A percentile compares a stretch with the other conserved stretches of the same genome.
phyloP scores from a whole-genome alignment of 352 stramenopile genomes.

The Elongisporangium prolatum region DNA sequence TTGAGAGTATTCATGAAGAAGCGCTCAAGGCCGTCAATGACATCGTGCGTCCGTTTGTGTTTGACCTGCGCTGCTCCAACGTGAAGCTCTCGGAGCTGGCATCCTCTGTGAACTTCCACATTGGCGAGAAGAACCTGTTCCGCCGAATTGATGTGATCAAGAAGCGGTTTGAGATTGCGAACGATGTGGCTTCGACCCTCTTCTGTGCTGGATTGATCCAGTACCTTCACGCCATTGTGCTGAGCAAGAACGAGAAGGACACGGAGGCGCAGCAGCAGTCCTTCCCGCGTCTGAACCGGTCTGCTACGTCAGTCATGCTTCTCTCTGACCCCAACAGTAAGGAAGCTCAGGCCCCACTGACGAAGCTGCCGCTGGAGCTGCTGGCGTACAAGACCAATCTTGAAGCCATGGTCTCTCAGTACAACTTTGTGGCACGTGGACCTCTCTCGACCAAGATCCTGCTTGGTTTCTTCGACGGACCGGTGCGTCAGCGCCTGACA shows the following conservation, averaged over 20 bases:
- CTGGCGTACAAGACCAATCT: constrained; percentile 78
- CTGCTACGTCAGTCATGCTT: constrained; percentile 51
- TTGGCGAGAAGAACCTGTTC: constrained; percentile 63
- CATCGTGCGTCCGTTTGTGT: constrained; percentile 47
- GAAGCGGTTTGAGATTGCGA: constrained; percentile 51
- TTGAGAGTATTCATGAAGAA: constrained; percentile 46
- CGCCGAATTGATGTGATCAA: constrained; percentile 34
- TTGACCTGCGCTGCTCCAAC: constrained; percentile 34
- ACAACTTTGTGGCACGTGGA: constrained; percentile 65
- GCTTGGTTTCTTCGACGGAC: constrained; percentile 51
- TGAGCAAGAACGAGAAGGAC: constrained; percentile 63
- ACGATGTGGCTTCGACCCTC: constrained; percentile 52
- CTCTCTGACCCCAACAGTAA: constrained; percentile 13
- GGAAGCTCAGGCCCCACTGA: constrained; percentile 21
- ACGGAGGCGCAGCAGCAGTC: constrained; percentile 45
- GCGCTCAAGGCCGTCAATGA: constrained; percentile 43
- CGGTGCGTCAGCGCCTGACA: constrained; percentile 42
- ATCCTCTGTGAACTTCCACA: constrained; percentile 38
- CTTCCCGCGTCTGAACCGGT: constrained; percentile 31
- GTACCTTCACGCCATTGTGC: constrained; percentile 66
- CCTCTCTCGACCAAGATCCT: constrained; percentile 42
- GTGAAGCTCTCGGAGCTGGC: constrained; percentile 34
- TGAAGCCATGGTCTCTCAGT: constrained; percentile 74
- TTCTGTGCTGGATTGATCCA: constrained; percentile 64
- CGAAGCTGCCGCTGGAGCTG: constrained; percentile 55